Conservation (phyloP, 305 asterid genomes). For the Fraxinus velutina region DNA sequence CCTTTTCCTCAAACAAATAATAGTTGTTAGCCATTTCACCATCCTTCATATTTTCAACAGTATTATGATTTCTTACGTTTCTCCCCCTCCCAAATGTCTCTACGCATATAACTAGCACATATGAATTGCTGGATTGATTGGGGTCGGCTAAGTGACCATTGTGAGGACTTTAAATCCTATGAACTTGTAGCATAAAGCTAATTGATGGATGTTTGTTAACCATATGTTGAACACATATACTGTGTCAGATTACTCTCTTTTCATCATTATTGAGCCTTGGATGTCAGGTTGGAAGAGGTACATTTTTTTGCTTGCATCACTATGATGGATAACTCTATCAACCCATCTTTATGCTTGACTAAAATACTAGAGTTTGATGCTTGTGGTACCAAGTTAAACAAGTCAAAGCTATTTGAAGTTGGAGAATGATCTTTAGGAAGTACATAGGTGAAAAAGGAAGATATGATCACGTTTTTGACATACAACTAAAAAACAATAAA, state of each 20-base stretch:
- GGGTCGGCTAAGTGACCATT: conserved; percentile 2
- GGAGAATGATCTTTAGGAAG: conserved; percentile 1
- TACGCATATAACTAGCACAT: background rate
- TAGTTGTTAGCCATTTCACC: background rate
- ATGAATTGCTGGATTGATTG: background rate
- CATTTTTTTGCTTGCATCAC: background rate
- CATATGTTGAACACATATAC: background rate
- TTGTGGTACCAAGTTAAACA: background rate
- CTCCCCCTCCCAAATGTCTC: conserved; percentile 6
- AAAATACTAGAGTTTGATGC: background rate
- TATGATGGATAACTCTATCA: conserved; percentile 16
- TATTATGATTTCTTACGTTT: background rate
- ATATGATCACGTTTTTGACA: background rate
- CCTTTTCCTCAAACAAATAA: background rate
- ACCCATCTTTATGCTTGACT: background rate
- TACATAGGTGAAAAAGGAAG: background rate
- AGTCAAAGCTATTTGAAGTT: conserved; percentile 15
- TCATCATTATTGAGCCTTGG: conserved; percentile 6
- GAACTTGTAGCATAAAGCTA: background rate
- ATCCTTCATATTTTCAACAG: background rate
- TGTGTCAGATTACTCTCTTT: conserved; percentile 8
- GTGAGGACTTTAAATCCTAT: background rate
- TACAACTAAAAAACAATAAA: background rate
- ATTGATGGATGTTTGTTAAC: conserved; percentile 9
- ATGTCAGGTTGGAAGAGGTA: background rate